Evolutionary conservation across 176 grass and related monocot genomes (phyloP).

Genomic region (Guadua angustifolia): DNA sequence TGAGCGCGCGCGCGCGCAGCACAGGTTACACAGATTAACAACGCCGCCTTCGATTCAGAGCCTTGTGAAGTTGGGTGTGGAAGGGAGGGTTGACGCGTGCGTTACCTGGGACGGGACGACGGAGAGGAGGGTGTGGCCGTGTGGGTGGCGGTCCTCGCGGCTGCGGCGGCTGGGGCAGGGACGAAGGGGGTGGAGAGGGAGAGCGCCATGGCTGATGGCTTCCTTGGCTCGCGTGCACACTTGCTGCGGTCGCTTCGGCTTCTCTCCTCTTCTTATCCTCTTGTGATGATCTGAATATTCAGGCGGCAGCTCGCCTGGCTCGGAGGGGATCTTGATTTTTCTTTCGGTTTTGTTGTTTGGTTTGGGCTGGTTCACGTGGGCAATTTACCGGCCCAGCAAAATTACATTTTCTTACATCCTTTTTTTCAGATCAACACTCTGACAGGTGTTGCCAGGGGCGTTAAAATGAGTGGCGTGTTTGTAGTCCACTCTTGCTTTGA

Average conservation of each 20-base stretch:
- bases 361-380: slow-evolving; percentile 20
- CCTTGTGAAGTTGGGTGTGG: not conserved
- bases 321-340: not conserved
- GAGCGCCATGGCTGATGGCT: slow-evolving; percentile 64
- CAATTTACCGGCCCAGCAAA: slow-evolving; percentile 7
- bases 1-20: slow-evolving; percentile 2
- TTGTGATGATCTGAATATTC: not conserved
- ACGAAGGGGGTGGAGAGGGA: slow-evolving; percentile 72
- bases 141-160: slow-evolving; percentile 23
- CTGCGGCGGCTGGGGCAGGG: slow-evolving; percentile 39
- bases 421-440: not conserved
- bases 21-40: not conserved
- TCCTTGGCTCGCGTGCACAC: not conserved
- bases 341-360: not conserved
- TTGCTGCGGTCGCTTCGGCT: not conserved
- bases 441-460: not conserved
- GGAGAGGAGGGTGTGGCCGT: slow-evolving; percentile 47
- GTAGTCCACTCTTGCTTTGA: not conserved
- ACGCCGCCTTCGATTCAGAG: not conserved
- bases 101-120: slow-evolving; percentile 53
- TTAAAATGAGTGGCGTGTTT: not conserved
- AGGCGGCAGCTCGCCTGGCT: not conserved
- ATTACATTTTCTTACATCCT: too few species aligned
- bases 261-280: slow-evolving; percentile 17
- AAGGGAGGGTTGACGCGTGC: not conserved